Evolutionary conservation across 2,329 filamentous ascomycete genomes (phyloP).

Genomic region (Neurospora crassa): DNA sequence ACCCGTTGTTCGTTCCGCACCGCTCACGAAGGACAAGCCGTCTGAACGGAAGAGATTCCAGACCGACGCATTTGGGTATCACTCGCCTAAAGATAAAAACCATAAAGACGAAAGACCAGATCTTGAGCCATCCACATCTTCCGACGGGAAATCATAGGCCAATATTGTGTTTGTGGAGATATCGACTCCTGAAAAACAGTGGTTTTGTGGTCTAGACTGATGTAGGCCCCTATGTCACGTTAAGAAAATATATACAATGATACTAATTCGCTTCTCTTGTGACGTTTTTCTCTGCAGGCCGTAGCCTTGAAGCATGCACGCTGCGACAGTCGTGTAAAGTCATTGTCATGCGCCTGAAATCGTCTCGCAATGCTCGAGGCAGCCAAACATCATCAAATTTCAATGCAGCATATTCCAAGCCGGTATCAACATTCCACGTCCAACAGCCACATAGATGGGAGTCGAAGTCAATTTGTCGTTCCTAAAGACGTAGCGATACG

Average conservation of each 20-base stretch:
- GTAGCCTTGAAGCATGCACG: neutral
- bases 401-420: neutral
- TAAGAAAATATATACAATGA: neutral
- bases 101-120: neutral
- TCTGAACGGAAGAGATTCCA: neutral
- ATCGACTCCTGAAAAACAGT: neutral
- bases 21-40: neutral
- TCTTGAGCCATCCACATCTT: neutral
- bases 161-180: neutral
- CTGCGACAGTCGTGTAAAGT: neutral
- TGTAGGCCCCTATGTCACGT: neutral
- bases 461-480: neutral
- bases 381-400: no score
- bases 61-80: neutral
- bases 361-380: no score
- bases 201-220: neutral
- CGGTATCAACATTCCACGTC: neutral
- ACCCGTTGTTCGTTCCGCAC: slow-evolving; percentile 16
- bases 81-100: neutral
- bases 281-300: neutral
- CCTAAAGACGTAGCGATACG: neutral
- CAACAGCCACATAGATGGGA: neutral
- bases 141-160: neutral
- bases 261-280: neutral
- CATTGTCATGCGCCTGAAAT: no score